Conservation (phyloP, 257 asterid species). For the Nicotiana knightiana region DNA sequence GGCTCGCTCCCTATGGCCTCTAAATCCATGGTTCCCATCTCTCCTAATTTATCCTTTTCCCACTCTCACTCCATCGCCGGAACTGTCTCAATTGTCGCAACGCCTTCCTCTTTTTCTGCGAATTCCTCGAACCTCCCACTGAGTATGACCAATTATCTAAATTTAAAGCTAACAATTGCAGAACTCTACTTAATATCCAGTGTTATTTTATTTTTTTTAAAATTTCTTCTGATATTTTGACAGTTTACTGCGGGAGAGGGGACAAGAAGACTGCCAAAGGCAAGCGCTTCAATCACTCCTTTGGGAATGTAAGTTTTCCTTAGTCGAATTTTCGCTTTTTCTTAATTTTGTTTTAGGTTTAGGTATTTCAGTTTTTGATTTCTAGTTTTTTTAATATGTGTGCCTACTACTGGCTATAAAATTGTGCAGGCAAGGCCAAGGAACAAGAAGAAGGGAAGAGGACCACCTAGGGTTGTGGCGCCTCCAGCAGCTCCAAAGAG, state of each 20-base stretch:
- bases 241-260: conserved; percentile 93
- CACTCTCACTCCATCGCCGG: conserved; percentile 35
- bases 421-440: conserved; percentile 70
- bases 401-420: background rate
- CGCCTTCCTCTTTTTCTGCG: conserved; percentile 13
- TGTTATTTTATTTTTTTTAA: too few relatives aligned
- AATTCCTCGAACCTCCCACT: conserved; percentile 39
- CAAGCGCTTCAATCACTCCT: conserved; percentile 94
- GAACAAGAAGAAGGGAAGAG: conserved; percentile 80
- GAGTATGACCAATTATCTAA: conserved; percentile 35
- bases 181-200: too few relatives aligned
- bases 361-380: too few relatives aligned
- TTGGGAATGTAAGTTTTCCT: conserved; percentile 62
- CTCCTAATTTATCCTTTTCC: conserved; percentile 36
- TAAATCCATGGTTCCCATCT: conserved; percentile 16
- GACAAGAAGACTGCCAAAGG: conserved; percentile 91
- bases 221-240: too few relatives aligned
- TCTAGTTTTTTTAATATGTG: background rate
- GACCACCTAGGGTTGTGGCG: conserved; percentile 81
- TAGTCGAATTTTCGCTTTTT: too few relatives aligned
- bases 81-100: conserved; percentile 23
- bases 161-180: too few relatives aligned
- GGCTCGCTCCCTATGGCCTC: conserved; percentile 62
- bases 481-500: conserved; percentile 92
- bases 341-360: too few relatives aligned